Percentiles rank a stretch among this genome's conserved stretches.
These are phyloP conservation scores for Solanum sitiens DNA, from an alignment of 257 asterid species.

Conservation along the genomic window DNA sequence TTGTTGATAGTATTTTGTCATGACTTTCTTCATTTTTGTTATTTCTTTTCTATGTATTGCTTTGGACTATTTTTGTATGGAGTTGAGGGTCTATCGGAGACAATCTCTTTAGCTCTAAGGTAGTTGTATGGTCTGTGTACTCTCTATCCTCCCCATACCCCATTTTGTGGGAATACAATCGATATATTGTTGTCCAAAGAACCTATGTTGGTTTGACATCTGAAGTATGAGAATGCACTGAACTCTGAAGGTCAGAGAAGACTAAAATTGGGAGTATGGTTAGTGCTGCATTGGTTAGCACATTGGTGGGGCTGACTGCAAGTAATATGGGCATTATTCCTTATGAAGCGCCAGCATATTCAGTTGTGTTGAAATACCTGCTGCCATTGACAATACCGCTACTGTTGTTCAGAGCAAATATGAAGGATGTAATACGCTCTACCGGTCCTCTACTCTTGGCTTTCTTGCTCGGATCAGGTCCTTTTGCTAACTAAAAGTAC, in stretches of 20 bases:
- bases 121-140: not conserved
- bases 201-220: not conserved
- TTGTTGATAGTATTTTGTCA: not conserved
- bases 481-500: not conserved
- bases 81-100: not conserved
- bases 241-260: slow-evolving; percentile 68
- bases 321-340: slow-evolving; percentile 85
- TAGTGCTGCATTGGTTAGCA: slow-evolving; percentile 75
- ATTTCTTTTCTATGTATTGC: not conserved
- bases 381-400: slow-evolving; percentile 70
- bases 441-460: slow-evolving; percentile 68
- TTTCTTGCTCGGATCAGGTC: slow-evolving; percentile 79
- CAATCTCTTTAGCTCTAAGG: not conserved
- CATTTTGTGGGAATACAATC: not conserved
- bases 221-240: slow-evolving; percentile 1
- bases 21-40: not conserved
- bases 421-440: slow-evolving; percentile 40
- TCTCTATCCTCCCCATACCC: not conserved
- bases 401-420: slow-evolving; percentile 67
- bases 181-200: not conserved
- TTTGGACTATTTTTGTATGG: not conserved
- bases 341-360: slow-evolving; percentile 58
- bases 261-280: slow-evolving; percentile 77
- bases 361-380: slow-evolving; percentile 50
- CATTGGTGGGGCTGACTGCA: slow-evolving; percentile 60